phyloP scores from a whole-genome alignment of 1,284 basidiomycete species.

The Irpex lacteus region DNA sequence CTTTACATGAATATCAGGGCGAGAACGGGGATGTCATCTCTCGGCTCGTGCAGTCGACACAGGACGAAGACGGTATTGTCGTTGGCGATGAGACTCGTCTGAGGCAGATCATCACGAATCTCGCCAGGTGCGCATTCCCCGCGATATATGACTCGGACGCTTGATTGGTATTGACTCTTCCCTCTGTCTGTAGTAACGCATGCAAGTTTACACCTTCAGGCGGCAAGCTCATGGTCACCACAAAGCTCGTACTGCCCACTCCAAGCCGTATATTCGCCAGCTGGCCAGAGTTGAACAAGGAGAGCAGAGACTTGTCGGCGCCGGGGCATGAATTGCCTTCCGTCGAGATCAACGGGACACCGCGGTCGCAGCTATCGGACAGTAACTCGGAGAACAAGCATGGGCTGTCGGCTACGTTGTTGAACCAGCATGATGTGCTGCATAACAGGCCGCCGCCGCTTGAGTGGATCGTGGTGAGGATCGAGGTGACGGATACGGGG shows the following conservation, averaged over 20 bases:
- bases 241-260: conserved; percentile 51
- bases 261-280: not conserved
- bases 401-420: conserved; percentile 37
- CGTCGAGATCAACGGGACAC: not conserved
- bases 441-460: conserved; percentile 34
- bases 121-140: too few species aligned
- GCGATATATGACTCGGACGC: too few species aligned
- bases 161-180: not conserved
- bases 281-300: not conserved
- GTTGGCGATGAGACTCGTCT: conserved; percentile 80
- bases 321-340: not conserved
- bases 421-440: conserved; percentile 50
- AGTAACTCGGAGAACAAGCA: not conserved
- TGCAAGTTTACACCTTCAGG: conserved; percentile 81
- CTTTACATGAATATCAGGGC: conserved; percentile 57
- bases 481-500: conserved; percentile 83
- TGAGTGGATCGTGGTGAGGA: conserved; percentile 72
- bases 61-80: conserved; percentile 61
- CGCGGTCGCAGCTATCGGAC: not conserved
- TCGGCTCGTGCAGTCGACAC: conserved; percentile 38
- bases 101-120: conserved; percentile 77
- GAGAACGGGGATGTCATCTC: conserved; percentile 40
- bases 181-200: conserved; percentile 44
- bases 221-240: conserved; percentile 61
- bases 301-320: not conserved